These are phyloP conservation scores for Macrophomina phaseolina DNA, from an alignment of 2,329 filamentous ascomycete species.

Conservation along the genomic window DNA sequence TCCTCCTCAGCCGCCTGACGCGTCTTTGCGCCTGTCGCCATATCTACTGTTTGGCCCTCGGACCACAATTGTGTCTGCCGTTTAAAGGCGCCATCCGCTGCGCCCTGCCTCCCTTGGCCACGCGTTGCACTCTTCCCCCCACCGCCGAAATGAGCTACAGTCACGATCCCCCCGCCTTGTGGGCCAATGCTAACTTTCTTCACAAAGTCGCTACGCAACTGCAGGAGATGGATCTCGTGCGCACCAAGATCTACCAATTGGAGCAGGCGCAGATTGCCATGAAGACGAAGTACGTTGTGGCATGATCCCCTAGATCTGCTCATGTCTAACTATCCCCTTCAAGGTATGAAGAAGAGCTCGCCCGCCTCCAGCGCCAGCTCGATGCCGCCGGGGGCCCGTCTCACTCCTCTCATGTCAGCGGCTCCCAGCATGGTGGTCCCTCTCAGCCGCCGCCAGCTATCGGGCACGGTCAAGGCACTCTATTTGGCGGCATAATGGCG, in stretches of 20 bases:
- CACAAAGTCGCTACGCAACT: slow-evolving; percentile 82
- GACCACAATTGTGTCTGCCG: background rate
- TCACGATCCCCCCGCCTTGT: background rate
- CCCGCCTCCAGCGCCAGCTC: slow-evolving; percentile 84
- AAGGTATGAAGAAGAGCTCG: slow-evolving; percentile 94
- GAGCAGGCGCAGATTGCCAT: slow-evolving; percentile 88
- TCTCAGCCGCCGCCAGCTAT: slow-evolving; percentile 85
- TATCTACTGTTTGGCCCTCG: background rate
- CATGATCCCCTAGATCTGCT: slow-evolving; percentile 12
- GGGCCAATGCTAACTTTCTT: slow-evolving; percentile 20
- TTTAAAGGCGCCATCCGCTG: background rate
- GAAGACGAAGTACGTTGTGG: slow-evolving; percentile 79
- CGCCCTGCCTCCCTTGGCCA: background rate
- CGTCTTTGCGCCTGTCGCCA: slow-evolving; percentile 5
- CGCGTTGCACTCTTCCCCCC: background rate
- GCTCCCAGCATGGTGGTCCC: slow-evolving; percentile 77
- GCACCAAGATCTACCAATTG: slow-evolving; percentile 90
- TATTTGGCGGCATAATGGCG: slow-evolving; percentile 96
- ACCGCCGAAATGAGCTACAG: background rate
- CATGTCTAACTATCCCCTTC: background rate
- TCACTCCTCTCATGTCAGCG: slow-evolving; percentile 70
- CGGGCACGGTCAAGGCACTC: slow-evolving; percentile 83
- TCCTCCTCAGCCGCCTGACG: background rate
- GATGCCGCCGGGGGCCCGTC: slow-evolving; percentile 70
- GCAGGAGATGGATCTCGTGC: slow-evolving; percentile 92